Base-by-base conservation (phyloP, 2,329 filamentous ascomycete species). In the Taxawa tesnikishii region DNA sequence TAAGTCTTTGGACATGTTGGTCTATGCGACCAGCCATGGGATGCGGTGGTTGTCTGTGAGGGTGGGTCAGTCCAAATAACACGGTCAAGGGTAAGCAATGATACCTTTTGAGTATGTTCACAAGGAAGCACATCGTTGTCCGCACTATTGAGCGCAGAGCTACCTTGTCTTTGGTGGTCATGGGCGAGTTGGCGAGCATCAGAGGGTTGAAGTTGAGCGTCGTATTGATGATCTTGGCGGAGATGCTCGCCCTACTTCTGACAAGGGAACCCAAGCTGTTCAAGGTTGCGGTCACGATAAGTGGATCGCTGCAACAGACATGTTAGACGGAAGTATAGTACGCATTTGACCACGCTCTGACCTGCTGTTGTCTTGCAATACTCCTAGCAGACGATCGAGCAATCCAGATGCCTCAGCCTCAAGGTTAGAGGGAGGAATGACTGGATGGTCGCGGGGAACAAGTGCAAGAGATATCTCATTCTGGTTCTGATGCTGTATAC, bases 81-180 rank as follows among this genome's bases (percentile, higher is more conserved):
- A n/a, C n/a, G n/a, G n/a, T n/a, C n/a, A n/a, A n/a, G n/a, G n/a
- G n/a, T n/a, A n/a, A n/a, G n/a, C 21, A 34, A 44, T 40, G 65
- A 43, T 65, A 83, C 79, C 75, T 72, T 60, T 88, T 88, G 43
- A 80, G 66, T 32, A 94, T 64, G 56, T 94, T 87, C 32, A 87
- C 70, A 24, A 96, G 67, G 28, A 98, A 62, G 43, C 85, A 75
- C 46, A 85, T 74, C 3, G 82, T 82, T 15, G 90, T 98, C 51
- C 93, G 84, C 55, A 94, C 88, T 75, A 98, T 90, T 4, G 88
- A 96, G 56, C 79, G 84, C 39, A 93, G 70, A 46, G 88, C 74
- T 38, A 98, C 79, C 45, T 80, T 84, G 30, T 73, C 71, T 50
- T 77, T 83, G 8, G 19, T 8, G 19, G 19, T 8, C 19, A 23